Base-by-base conservation (phyloP, 1,284 basidiomycete species). In the Crocinoboletus sp. region DNA sequence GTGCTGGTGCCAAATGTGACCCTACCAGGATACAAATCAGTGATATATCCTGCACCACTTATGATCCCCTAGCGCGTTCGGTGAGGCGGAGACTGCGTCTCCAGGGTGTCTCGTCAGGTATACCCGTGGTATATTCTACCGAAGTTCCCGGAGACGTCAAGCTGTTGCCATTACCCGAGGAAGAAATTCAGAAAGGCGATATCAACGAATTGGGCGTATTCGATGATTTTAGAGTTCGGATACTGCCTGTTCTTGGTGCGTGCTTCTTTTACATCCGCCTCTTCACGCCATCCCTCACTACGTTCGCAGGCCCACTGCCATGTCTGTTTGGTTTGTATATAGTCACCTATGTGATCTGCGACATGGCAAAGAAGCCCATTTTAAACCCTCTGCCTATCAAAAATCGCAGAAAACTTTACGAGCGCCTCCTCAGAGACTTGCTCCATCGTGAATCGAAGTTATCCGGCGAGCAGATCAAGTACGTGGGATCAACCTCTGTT, bases 41-140 rank as follows among this genome's bases (percentile, higher is more conserved):
- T 46, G 95, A 98, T 65, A 93, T 99, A 54, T 93, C 93, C 2
- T 76, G 76, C 49, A 99, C 96, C 0, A 80, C 90, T 38, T 96
- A 99, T 62, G 96, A 99, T 63, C 94, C 95, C 2, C 78, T 99
- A 6, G 94, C 94, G 12, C 84, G 95, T 41, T 79, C 89, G 11
- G 94, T 99, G 6, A 80, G 96, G 13, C 76, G 87, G 25, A 78
- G 85, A 41, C 74, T 98, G 44, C 81, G 91, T 23, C 64, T 79
- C 8, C 71, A 80, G 33, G 87, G 87, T 8, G 74, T 92, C 20
- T 61, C 74, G 1, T 78, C 77, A 30, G 88, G 89, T 13, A 91
- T 94, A 41, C 91, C 91, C 3, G 91, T 94, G n/a, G 93, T 96
- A 4, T 99, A 95, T 67, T 95, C 91, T 1, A 97, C 94, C 5